Conservation (phyloP, 225 moss, liverwort and hornwort genomes). For the Rhytidiadelphus loreus region DNA sequence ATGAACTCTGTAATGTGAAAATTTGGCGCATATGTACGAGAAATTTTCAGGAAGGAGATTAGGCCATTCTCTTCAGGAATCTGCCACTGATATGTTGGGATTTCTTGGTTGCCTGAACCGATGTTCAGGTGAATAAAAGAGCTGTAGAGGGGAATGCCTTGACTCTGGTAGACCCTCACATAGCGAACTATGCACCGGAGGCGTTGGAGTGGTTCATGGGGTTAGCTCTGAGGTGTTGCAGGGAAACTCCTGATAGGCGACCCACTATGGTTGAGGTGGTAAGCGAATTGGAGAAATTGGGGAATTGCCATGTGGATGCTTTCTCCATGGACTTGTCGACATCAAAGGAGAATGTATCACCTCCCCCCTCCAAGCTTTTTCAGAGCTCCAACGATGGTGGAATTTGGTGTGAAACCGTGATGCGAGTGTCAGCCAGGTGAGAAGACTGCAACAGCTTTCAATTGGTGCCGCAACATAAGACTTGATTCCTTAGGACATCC, state of each 20-base stretch:
- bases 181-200: constrained; percentile 27
- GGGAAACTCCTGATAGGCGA: constrained; percentile 18
- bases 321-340: background rate
- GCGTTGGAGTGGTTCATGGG: constrained; percentile 25
- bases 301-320: background rate
- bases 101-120: background rate
- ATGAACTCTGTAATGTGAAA: background rate
- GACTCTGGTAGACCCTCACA: constrained; percentile 30
- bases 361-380: background rate
- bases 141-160: background rate
- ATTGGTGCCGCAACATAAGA: background rate
- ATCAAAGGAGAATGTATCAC: background rate
- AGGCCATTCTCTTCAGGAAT: background rate
- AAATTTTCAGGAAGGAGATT: background rate
- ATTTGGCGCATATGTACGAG: background rate
- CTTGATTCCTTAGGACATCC: too few relatives aligned
- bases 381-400: background rate
- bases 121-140: constrained; percentile 5
- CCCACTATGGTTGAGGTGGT: constrained; percentile 65
- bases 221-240: constrained; percentile 42
- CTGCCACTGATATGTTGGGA: background rate
- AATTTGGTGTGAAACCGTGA: constrained; percentile 5
- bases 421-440: constrained; percentile 13
- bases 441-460: background rate
- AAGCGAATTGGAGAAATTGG: constrained; percentile 45